Conservation (phyloP, 441 rosid species). For the Adansonia rubrostipa region DNA sequence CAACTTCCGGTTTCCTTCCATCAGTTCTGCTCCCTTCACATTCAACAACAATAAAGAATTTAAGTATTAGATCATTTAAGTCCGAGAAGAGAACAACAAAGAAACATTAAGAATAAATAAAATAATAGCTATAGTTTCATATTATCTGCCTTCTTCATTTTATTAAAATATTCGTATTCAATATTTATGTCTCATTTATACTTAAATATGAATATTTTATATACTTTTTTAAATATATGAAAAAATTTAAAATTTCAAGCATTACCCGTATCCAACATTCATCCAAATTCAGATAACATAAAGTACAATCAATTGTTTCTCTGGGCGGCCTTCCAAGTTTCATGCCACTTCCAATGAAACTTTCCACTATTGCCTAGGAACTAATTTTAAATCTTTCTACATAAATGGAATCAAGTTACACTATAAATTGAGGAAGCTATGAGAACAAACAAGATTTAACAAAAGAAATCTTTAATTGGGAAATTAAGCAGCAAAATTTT, state of each 20-base stretch:
- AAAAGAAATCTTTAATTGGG: neutral
- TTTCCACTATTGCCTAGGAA: neutral
- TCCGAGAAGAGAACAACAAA: too few species aligned
- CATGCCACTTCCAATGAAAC: neutral
- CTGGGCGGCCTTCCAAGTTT: neutral
- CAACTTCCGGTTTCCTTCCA: conserved; percentile 37
- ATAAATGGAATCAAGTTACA: neutral
- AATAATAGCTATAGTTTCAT: neutral
- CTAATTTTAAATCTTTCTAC: neutral
- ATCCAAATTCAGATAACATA: too few species aligned
- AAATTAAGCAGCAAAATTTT: neutral
- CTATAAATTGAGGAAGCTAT: neutral
- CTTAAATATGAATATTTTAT: too few species aligned
- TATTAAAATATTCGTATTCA: neutral
- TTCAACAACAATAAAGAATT: neutral
- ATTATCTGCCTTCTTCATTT: neutral
- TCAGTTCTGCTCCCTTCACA: conserved; percentile 36
- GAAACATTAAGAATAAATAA: neutral
- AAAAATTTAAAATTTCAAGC: too few species aligned
- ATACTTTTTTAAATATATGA: too few species aligned
- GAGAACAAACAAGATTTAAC: neutral
- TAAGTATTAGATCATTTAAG: neutral
- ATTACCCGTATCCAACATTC: too few species aligned
- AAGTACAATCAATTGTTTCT: neutral
- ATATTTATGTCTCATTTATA: too few species aligned